Conservation (phyloP, 805 yeast genomes). For the Teunomyces barrocoloradensis region DNA sequence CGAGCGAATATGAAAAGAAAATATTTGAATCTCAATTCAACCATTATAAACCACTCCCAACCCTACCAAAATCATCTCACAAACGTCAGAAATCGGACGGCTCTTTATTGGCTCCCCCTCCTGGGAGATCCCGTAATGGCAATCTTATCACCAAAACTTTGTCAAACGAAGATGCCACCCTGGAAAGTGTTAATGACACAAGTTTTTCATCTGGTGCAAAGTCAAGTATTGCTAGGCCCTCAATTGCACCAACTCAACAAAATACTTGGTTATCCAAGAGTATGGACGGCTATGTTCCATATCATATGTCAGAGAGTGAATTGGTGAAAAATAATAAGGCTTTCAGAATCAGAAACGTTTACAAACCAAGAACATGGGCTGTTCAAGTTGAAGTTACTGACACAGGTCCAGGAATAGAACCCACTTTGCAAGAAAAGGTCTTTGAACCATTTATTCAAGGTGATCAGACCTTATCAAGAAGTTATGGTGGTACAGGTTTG, state of each 20-base stretch:
- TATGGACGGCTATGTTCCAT: conserved; percentile 1
- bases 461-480: conserved; percentile 86
- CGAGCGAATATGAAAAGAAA: conserved; percentile 37
- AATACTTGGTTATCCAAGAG: conserved; percentile 1
- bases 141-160: neutral
- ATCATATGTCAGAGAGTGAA: conserved; percentile 20
- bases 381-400: conserved; percentile 75
- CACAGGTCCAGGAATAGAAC: conserved; percentile 93
- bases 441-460: conserved; percentile 98
- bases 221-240: neutral
- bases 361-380: conserved; percentile 50
- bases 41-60: conserved; percentile 23
- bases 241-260: neutral
- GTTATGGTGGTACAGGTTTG: conserved; percentile 94
- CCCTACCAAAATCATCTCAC: neutral
- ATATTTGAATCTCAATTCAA: conserved; percentile 38
- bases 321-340: conserved; percentile 35
- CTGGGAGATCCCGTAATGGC: neutral
- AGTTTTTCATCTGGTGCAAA: conserved; percentile 1
- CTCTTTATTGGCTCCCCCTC: neutral
- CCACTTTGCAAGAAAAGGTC: conserved; percentile 73
- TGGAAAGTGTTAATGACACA: neutral
- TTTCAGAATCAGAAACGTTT: conserved; percentile 32
- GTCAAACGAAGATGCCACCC: neutral
- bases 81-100: neutral